Evolutionary conservation across 2,329 filamentous ascomycete species (phyloP).

Genomic region (Diaporthe capsici): DNA sequence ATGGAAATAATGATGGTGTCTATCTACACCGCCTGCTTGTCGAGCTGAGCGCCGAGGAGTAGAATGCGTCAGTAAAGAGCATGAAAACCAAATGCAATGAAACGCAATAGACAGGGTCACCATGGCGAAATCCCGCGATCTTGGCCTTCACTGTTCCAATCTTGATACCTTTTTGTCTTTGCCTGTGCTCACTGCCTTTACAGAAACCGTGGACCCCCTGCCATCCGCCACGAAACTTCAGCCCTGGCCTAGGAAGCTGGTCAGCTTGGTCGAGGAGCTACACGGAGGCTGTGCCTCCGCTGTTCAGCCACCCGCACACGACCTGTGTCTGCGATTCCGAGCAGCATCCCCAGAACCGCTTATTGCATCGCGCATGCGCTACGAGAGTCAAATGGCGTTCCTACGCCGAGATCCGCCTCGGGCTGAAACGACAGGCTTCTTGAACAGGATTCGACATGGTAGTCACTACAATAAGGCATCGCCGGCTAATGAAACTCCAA

Average conservation of each 20-base stretch:
- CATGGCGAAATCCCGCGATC: background rate
- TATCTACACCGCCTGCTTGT: slow-evolving; percentile 17
- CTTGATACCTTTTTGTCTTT: background rate
- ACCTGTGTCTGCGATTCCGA: background rate
- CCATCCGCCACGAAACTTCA: no score
- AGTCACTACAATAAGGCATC: background rate
- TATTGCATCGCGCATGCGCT: no score
- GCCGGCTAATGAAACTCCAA: background rate
- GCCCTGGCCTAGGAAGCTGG: background rate
- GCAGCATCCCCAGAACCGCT: background rate
- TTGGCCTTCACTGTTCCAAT: background rate
- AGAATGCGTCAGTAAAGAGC: slow-evolving; percentile 30
- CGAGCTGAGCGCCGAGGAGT: slow-evolving; percentile 13
- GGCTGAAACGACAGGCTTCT: background rate
- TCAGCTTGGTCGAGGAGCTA: background rate
- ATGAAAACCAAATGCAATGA: slow-evolving; percentile 21
- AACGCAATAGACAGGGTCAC: slow-evolving; percentile 29
- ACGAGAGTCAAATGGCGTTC: background rate
- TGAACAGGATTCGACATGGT: background rate
- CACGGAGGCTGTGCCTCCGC: background rate
- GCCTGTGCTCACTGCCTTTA: background rate
- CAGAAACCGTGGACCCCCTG: background rate
- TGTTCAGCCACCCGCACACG: background rate
- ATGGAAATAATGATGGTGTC: slow-evolving; percentile 37
- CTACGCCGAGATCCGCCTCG: background rate